These are phyloP conservation scores for Rhizophora apiculata DNA, from an alignment of 345 rosid species.

Conservation along the genomic window DNA sequence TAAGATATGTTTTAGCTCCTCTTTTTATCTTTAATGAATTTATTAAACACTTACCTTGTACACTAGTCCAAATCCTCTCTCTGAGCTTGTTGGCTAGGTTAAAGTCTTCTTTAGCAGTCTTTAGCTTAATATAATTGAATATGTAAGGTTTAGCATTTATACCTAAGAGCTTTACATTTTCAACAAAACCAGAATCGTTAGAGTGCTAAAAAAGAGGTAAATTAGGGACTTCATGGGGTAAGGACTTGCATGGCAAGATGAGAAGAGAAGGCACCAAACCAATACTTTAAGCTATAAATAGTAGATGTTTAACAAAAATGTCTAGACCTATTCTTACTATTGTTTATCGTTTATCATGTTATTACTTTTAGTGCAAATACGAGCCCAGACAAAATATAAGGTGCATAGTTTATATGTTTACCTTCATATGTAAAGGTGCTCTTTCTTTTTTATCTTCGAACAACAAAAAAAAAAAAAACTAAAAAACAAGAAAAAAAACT, in stretches of 20 bases:
- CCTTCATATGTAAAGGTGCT: slow-evolving; percentile 52
- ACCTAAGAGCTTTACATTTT: slow-evolving; percentile 44
- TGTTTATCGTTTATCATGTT: too few relatives aligned
- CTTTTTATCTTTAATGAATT: neutral
- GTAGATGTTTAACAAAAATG: too few relatives aligned
- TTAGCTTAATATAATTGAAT: slow-evolving; percentile 56
- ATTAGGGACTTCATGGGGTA: too few relatives aligned
- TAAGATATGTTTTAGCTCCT: neutral
- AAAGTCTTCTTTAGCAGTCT: slow-evolving; percentile 60
- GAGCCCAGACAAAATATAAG: neutral
- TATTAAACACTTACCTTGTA: slow-evolving; percentile 42
- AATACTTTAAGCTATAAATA: too few relatives aligned
- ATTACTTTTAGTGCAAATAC: too few relatives aligned
- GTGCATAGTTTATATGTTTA: slow-evolving; percentile 17
- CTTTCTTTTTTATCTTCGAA: slow-evolving; percentile 17
- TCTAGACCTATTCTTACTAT: too few relatives aligned
- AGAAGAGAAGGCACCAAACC: neutral
- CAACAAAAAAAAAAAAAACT: too few relatives aligned
- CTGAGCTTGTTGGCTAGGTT: slow-evolving; percentile 61
- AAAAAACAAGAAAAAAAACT: too few relatives aligned
- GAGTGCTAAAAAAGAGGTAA: too few relatives aligned
- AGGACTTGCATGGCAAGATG: neutral
- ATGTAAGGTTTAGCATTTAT: slow-evolving; percentile 53
- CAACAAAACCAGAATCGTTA: neutral
- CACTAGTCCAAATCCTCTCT: slow-evolving; percentile 84